Base-by-base conservation (phyloP, 2,329 filamentous ascomycete species). In the Monilinia laxa region DNA sequence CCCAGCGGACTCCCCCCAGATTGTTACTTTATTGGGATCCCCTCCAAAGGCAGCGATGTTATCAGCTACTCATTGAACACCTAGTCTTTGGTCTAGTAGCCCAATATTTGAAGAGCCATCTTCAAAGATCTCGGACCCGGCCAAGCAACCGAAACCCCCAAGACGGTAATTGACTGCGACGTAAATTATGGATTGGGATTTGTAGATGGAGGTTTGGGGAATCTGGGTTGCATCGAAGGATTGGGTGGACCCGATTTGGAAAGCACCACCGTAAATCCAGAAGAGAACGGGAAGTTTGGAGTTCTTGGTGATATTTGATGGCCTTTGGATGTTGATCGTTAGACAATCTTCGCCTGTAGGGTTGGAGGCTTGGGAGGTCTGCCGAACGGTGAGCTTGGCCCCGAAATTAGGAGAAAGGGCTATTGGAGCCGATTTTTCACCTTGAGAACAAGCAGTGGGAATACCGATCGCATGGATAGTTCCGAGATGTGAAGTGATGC, bases 31-130 rank as follows among this genome's bases (percentile, higher is more conserved):
- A 1, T 73, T 69, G 0, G 80, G 78, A 63, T 87, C 80, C 2
- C 85, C 84, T 0, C 85, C 84, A 65, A 87, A 95, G 0, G 85
- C 81, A 0, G 80, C 86, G 66, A 93, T 91, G 70, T 93, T 91
- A 72, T 91, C 89, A 7, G 89, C 87, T 1, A 91, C 84, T 87
- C 87, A 90, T 59, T 79, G 76, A 35, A 90, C 78, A 12, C 84
- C 81, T 14, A 82, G 75, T 69, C 84, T 81, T 75, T 90, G 87
- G 72, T 90, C 87, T 66, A 82, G 79, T 49, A 90, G 76, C 0
- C 89, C 89, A 12, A 87, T 77, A 70, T 91, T 92, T 42, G 87
- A 78, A 47, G 84, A 73, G 0, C 84, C 85, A 49, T 81, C 81
- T n/a, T 80, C 80, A 14, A 80, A 79, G 18, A 86, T 81, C 64